Percentiles rank a stretch among this genome's conserved stretches.
These are phyloP conservation scores for Poteriospumella lacustris DNA, from an alignment of 108 stramenopile species.

Conservation along the genomic window DNA sequence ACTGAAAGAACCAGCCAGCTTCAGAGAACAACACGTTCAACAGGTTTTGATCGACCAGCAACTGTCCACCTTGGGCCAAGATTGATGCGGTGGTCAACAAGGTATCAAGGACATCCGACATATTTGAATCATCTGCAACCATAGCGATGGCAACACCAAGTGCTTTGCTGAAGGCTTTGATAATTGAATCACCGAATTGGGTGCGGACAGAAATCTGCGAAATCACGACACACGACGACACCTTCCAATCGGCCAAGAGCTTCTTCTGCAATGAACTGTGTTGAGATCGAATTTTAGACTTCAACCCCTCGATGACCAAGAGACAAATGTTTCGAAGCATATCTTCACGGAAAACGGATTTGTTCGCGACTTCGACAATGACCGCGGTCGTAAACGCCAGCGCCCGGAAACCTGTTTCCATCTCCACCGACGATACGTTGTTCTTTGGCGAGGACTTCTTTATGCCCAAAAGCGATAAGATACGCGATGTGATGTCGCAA, in stretches of 20 bases:
- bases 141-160: constrained; percentile 1
- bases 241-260: background rate
- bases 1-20: too few species aligned
- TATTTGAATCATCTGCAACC: background rate
- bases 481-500: background rate
- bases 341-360: background rate
- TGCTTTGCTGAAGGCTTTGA: background rate
- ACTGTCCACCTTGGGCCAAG: too few species aligned
- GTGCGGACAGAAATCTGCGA: background rate
- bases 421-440: background rate
- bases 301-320: background rate
- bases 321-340: background rate
- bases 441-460: background rate
- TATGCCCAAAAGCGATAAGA: background rate
- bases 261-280: too few species aligned
- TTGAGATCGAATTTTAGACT: background rate
- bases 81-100: too few species aligned
- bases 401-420: background rate
- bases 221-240: background rate
- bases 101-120: background rate
- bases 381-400: background rate
- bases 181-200: background rate
- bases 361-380: background rate
- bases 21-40: too few species aligned
- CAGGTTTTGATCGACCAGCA: too few species aligned